phyloP scores from a whole-genome alignment of 1,139 yeast genomes.

The Debaryomyces robertsiae region DNA sequence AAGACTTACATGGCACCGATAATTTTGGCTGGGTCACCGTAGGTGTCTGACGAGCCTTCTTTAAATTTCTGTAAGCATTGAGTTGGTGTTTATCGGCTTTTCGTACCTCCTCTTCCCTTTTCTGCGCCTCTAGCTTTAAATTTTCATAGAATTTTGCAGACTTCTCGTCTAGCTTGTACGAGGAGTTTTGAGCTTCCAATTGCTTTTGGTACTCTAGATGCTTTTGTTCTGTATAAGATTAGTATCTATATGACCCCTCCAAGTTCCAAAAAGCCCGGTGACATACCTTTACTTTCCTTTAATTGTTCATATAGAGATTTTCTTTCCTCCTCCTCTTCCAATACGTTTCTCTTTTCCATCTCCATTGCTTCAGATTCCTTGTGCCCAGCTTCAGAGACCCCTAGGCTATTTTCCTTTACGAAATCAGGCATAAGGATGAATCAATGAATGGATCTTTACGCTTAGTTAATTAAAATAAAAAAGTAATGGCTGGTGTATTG shows the following conservation, averaged over 20 bases:
- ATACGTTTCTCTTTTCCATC: slow-evolving; percentile 2
- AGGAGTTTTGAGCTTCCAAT: slow-evolving; percentile 39
- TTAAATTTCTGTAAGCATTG: slow-evolving; percentile 15
- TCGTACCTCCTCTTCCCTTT: slow-evolving; percentile 17
- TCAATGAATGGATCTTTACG: not conserved
- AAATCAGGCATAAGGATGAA: slow-evolving; percentile 8
- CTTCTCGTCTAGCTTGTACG: slow-evolving; percentile 37
- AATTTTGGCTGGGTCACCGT: not conserved
- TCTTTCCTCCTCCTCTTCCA: slow-evolving; percentile 22
- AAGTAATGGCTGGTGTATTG: no score
- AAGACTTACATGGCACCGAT: not conserved
- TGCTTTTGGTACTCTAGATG: slow-evolving; percentile 37
- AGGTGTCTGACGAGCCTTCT: slow-evolving; percentile 10
- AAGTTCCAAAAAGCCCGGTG: not conserved
- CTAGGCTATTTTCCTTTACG: slow-evolving; percentile 8
- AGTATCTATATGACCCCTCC: slow-evolving; percentile 15
- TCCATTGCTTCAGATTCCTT: slow-evolving; percentile 3
- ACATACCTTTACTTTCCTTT: slow-evolving; percentile 36
- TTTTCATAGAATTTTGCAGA: slow-evolving; percentile 31
- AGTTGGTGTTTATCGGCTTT: slow-evolving; percentile 16
- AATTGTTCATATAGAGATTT: slow-evolving; percentile 42
- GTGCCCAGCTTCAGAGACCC: slow-evolving; percentile 1
- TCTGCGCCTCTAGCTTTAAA: slow-evolving; percentile 21
- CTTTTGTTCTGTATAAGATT: slow-evolving; percentile 24
- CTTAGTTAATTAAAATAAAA: no score